These are phyloP conservation scores for Rhodocollybia butyracea DNA, from an alignment of 768 basidiomycete genomes.

Conservation along the genomic window DNA sequence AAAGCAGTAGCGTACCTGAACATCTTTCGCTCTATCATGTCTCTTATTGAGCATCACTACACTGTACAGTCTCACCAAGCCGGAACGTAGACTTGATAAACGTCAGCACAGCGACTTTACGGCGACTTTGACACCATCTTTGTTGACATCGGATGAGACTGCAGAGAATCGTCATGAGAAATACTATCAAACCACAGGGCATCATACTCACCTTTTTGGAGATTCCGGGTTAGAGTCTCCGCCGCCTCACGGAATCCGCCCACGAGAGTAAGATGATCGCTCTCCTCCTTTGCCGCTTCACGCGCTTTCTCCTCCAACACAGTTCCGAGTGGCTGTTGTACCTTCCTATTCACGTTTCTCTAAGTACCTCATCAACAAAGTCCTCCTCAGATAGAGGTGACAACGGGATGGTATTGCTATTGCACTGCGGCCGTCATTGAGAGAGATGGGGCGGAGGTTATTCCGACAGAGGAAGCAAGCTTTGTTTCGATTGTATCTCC, in stretches of 20 bases:
- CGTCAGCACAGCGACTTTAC: no score
- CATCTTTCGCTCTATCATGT: constrained; percentile 70
- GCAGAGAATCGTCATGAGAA: constrained; percentile 28
- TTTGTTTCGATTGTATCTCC: no score
- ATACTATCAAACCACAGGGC: background rate
- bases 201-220: constrained; percentile 42
- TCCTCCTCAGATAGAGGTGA: background rate
- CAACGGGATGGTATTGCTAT: background rate
- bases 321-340: constrained; percentile 19
- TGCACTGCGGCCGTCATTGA: no score
- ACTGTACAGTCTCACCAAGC: constrained; percentile 88
- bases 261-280: no score
- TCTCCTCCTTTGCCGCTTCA: no score
- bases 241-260: no score
- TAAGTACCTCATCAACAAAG: background rate
- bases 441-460: background rate
- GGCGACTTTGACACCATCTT: constrained; percentile 88
- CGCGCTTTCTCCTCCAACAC: constrained; percentile 26
- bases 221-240: no score
- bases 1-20: constrained; percentile 85
- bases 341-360: constrained; percentile 17
- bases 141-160: constrained; percentile 94
- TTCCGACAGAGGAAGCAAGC: background rate
- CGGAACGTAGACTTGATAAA: constrained; percentile 90
- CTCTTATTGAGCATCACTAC: constrained; percentile 84